Conservation (phyloP, 257 asterid genomes). For the Solanum paucissectum region DNA sequence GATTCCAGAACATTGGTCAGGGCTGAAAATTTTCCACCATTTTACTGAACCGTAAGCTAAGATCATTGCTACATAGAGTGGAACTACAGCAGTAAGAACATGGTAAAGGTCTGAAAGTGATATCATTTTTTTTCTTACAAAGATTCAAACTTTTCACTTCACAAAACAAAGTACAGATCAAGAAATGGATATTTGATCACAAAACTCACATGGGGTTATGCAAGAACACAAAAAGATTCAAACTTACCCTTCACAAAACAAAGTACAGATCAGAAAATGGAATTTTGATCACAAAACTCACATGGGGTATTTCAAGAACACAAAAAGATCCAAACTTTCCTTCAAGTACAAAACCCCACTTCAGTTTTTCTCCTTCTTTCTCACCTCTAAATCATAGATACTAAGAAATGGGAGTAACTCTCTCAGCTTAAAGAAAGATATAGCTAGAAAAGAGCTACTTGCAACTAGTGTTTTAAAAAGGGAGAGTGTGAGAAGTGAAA, state of each 20-base stretch:
- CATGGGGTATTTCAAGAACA: background rate
- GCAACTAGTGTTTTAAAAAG: constrained; percentile 1
- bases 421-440: background rate
- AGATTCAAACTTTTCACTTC: background rate
- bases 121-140: constrained; percentile 19
- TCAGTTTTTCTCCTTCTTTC: background rate
- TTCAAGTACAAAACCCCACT: background rate
- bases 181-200: background rate
- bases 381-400: background rate
- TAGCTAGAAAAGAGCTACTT: background rate
- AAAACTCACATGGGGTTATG: background rate
- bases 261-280: background rate
- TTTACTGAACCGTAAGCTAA: constrained; percentile 41
- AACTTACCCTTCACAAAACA: background rate
- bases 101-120: constrained; percentile 30
- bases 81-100: constrained; percentile 45
- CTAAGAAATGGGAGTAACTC: background rate
- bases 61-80: constrained; percentile 41
- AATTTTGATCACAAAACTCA: background rate
- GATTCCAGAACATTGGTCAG: constrained; percentile 42
- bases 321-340: background rate
- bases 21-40: constrained; percentile 44
- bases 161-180: background rate
- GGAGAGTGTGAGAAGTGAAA: constrained; percentile 14
- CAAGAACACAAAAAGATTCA: background rate